These are phyloP conservation scores for Monilinia vaccinii-corymbosi DNA, from an alignment of 2,329 filamentous ascomycete species.

Conservation along the genomic window DNA sequence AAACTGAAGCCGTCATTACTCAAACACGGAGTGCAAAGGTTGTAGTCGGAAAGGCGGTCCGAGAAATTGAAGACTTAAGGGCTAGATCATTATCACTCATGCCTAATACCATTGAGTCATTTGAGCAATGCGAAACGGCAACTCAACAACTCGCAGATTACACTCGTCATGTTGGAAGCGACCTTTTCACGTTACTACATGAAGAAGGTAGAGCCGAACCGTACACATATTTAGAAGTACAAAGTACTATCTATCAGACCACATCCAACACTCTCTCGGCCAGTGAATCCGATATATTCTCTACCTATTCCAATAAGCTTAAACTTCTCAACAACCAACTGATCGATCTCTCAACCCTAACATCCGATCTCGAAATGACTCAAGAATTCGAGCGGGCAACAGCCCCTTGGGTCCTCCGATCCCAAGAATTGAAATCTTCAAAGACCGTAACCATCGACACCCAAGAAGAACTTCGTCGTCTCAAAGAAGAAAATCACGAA, in stretches of 20 bases:
- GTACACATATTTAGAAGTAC: constrained; percentile 57
- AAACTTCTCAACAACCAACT: constrained; percentile 55
- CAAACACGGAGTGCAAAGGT: constrained; percentile 80
- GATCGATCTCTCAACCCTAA: constrained; percentile 60
- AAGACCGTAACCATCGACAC: constrained; percentile 74
- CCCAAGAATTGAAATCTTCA: constrained; percentile 71
- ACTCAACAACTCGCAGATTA: constrained; percentile 58
- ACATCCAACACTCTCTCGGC: constrained; percentile 42
- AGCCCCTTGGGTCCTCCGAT: constrained; percentile 76
- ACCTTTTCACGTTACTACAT: constrained; percentile 55
- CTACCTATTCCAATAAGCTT: constrained; percentile 57
- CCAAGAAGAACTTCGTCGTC: constrained; percentile 71
- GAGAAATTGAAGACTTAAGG: constrained; percentile 69
- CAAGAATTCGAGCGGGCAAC: constrained; percentile 69
- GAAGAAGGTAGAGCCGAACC: constrained; percentile 64
- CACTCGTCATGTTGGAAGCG: constrained; percentile 54
- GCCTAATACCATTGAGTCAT: constrained; percentile 56
- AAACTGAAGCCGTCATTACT: constrained; percentile 61
- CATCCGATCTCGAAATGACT: constrained; percentile 61
- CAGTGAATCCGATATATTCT: constrained; percentile 60
- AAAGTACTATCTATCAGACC: constrained; percentile 51
- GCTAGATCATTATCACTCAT: constrained; percentile 64
- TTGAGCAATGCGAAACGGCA: constrained; percentile 59
- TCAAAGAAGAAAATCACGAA: constrained; percentile 74
- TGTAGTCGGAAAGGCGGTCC: constrained; percentile 66